Base-by-base conservation (phyloP, 1,284 basidiomycete species). In the Fistulina hepatica region DNA sequence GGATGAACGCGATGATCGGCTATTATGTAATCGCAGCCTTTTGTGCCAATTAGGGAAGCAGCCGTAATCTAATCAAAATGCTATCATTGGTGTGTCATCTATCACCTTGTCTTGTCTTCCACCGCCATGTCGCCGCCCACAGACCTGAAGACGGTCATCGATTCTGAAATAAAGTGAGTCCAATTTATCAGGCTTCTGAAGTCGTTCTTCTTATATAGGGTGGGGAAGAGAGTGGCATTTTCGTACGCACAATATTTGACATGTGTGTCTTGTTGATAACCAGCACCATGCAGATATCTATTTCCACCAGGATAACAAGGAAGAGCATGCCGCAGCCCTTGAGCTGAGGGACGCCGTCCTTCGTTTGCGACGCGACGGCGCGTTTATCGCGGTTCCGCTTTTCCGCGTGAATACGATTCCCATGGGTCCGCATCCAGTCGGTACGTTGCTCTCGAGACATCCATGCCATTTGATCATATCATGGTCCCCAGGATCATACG, bases 141-240 rank as follows among this genome's bases (percentile, higher is more conserved):
- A 3, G 74, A 81, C 50, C 53, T 82, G 10, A 64, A 73, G 48
- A 61, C 66, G 25, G 79, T 81, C 5, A 51, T 81, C 1, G 69
- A 75, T 5, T 58, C 61, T 7, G 79, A 82, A 51, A 67, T 82
- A 54, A 81, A 79, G 79, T 81, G 44, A 67, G 56, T 25, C 26
- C 15, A 30, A 22, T 21, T n/a, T 26, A 37, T 27, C 8, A 12
- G 19, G 25, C 20, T 21, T 24, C 12, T 9, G 37, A 21, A 21
- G 6, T 20, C 30, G 16, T 15, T 41, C 10, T 22, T 38, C 34
- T 15, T 40, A n/a, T n/a, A n/a, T n/a, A n/a, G n/a, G n/a, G n/a
- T n/a, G n/a, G n/a, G n/a, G n/a, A n/a, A 81, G 80, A 51, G 80
- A 83, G 55, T 84, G 79, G 80, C 80, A 83, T 51, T 83, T 84